Percentiles rank a stretch among this genome's conserved stretches.
phyloP scores from a whole-genome alignment of 2,329 filamentous ascomycete species.

The Microdochium nivale region DNA sequence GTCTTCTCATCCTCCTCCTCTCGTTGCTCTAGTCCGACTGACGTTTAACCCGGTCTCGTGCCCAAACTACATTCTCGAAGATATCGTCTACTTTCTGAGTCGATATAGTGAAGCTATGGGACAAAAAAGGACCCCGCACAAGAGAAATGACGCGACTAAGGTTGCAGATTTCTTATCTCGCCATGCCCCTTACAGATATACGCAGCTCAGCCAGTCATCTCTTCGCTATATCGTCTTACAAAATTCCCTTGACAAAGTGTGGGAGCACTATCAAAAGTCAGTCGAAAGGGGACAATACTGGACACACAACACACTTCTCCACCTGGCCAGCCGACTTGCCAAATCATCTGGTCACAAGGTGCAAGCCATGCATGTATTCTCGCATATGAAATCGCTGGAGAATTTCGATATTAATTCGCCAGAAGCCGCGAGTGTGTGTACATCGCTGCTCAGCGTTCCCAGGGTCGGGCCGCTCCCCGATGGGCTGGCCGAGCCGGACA shows the following conservation, averaged over 20 bases:
- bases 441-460: slow-evolving; percentile 42
- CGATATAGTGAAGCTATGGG: slow-evolving; percentile 1
- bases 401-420: slow-evolving; percentile 36
- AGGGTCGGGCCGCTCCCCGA: slow-evolving; percentile 23
- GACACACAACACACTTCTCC: slow-evolving; percentile 31
- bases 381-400: slow-evolving; percentile 20
- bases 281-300: slow-evolving; percentile 11
- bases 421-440: slow-evolving; percentile 45
- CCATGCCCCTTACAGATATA: slow-evolving; percentile 2
- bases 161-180: slow-evolving; percentile 7
- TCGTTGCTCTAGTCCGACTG: slow-evolving; percentile 12
- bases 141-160: slow-evolving; percentile 1
- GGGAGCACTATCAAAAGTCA: slow-evolving; percentile 27
- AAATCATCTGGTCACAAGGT: slow-evolving; percentile 26
- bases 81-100: slow-evolving; percentile 14
- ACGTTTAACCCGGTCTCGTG: slow-evolving; percentile 18
- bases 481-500: slow-evolving; percentile 37
- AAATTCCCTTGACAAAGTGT: slow-evolving; percentile 1
- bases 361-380: slow-evolving; percentile 33
- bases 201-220: slow-evolving; percentile 13
- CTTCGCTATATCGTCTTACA: slow-evolving; percentile 8
- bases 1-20: slow-evolving; percentile 6
- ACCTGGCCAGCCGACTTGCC: slow-evolving; percentile 39
- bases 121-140: neutral
- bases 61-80: slow-evolving; percentile 20